Percentiles rank a stretch among this genome's conserved stretches.
Evolutionary conservation across 2,329 filamentous ascomycete genomes (phyloP).

Genomic region (Colletotrichum graminicola): DNA sequence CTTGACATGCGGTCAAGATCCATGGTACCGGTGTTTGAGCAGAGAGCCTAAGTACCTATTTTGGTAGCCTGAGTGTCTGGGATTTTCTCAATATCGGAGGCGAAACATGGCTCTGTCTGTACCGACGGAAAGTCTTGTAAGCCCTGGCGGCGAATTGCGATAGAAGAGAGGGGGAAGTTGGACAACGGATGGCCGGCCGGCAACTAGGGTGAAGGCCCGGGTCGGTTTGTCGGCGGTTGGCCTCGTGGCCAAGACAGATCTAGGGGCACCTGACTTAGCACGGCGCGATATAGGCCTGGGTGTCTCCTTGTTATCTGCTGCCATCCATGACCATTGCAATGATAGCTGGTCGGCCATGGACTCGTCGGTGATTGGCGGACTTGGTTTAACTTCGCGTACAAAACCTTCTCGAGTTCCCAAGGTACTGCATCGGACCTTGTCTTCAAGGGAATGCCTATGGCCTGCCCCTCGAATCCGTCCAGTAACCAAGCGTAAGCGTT

Average conservation of each 20-base stretch:
- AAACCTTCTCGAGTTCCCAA: not conserved
- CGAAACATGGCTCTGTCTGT: not conserved
- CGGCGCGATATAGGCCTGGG: not conserved
- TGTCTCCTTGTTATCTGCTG: not conserved
- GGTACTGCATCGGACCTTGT: not conserved
- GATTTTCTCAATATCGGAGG: not conserved
- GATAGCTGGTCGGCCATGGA: not conserved
- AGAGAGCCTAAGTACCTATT: not conserved
- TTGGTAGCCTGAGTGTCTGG: not conserved
- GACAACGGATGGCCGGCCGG: not conserved
- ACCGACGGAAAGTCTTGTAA: not conserved
- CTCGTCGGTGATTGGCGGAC: constrained; percentile 1
- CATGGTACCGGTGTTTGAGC: constrained; percentile 2
- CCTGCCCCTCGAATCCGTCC: not conserved
- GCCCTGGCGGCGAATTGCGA: not conserved
- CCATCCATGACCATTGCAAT: not conserved
- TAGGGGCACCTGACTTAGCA: constrained; percentile 12
- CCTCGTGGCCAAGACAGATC: constrained; percentile 28
- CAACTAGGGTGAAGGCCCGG: constrained; percentile 12
- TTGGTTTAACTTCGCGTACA: constrained; percentile 6
- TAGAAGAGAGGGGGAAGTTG: not conserved
- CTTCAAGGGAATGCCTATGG: not conserved
- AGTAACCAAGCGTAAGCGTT: constrained; percentile 4
- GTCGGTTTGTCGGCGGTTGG: constrained; percentile 21
- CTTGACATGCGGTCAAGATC: not conserved